These are phyloP conservation scores for Sclerotinia glacialis DNA, from an alignment of 2,329 filamentous ascomycete species.

Conservation along the genomic window DNA sequence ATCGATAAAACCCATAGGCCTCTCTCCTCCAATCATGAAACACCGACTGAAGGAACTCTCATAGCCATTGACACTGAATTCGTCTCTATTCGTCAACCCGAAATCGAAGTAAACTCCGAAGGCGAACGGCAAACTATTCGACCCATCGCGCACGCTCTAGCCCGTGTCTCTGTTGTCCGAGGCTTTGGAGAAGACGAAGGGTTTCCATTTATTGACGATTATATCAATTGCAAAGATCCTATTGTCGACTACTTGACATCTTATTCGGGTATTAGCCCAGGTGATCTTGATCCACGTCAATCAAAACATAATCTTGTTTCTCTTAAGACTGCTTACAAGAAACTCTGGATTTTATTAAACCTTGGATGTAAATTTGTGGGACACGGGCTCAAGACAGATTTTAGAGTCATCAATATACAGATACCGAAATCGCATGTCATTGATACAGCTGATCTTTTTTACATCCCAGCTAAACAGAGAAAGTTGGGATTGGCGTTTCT, in stretches of 20 bases:
- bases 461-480: conserved; percentile 74
- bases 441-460: conserved; percentile 91
- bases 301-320: conserved; percentile 80
- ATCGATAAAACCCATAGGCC: conserved; percentile 56
- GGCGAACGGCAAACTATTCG: conserved; percentile 89
- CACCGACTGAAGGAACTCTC: conserved; percentile 67
- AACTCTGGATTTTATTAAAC: conserved; percentile 94
- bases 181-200: conserved; percentile 76
- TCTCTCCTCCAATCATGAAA: conserved; percentile 58
- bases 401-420: conserved; percentile 97
- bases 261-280: conserved; percentile 85
- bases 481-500: conserved; percentile 88
- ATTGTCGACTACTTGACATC: conserved; percentile 94
- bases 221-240: conserved; percentile 85
- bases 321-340: conserved; percentile 93
- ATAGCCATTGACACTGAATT: conserved; percentile 96
- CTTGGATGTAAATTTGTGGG: conserved; percentile 91
- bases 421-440: conserved; percentile 87
- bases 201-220: conserved; percentile 92
- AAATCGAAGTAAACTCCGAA: conserved; percentile 94
- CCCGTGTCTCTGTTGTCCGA: conserved; percentile 87
- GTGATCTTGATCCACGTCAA: conserved; percentile 77
- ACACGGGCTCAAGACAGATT: conserved; percentile 90
- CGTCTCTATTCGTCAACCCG: conserved; percentile 85
- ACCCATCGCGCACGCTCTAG: conserved; percentile 84